These are phyloP conservation scores for Eucalyptus pauciflora DNA, from an alignment of 345 rosid genomes.

Conservation along the genomic window DNA sequence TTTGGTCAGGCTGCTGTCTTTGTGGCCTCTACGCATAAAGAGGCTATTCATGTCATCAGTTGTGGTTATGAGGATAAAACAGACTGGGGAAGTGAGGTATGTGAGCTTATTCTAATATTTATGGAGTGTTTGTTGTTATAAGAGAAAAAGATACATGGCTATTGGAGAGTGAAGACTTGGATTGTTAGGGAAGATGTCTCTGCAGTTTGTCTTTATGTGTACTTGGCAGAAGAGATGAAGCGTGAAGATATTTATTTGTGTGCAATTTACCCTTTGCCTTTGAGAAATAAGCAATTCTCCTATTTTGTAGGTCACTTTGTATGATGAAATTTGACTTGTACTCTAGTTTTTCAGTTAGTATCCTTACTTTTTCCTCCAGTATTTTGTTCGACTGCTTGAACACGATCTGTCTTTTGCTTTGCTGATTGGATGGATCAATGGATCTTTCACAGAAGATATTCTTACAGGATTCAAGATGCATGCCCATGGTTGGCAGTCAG, in stretches of 20 bases:
- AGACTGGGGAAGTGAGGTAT: slow-evolving; percentile 83
- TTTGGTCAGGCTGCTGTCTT: slow-evolving; percentile 84
- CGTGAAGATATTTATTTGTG: background rate
- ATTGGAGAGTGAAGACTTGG: background rate
- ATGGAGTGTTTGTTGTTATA: background rate
- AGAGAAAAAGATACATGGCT: background rate
- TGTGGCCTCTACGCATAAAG: slow-evolving; percentile 85
- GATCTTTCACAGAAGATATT: slow-evolving; percentile 93
- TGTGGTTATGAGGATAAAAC: slow-evolving; percentile 76
- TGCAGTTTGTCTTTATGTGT: background rate
- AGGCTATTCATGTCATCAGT: slow-evolving; percentile 92
- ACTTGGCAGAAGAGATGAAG: background rate
- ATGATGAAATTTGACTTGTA: background rate
- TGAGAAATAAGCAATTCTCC: too few relatives aligned
- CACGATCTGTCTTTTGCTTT: background rate
- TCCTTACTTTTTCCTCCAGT: background rate
- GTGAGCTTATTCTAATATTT: background rate
- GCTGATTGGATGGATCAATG: slow-evolving; percentile 94
- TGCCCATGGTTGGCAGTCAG: slow-evolving; percentile 89
- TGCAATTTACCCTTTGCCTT: background rate
- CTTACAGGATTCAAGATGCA: slow-evolving; percentile 97
- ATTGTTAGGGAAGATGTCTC: background rate
- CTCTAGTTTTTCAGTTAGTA: background rate
- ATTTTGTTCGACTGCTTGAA: background rate
- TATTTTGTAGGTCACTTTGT: background rate